phyloP scores from a whole-genome alignment of 2,329 filamentous ascomycete genomes.

The Curvularia verruculosa region DNA sequence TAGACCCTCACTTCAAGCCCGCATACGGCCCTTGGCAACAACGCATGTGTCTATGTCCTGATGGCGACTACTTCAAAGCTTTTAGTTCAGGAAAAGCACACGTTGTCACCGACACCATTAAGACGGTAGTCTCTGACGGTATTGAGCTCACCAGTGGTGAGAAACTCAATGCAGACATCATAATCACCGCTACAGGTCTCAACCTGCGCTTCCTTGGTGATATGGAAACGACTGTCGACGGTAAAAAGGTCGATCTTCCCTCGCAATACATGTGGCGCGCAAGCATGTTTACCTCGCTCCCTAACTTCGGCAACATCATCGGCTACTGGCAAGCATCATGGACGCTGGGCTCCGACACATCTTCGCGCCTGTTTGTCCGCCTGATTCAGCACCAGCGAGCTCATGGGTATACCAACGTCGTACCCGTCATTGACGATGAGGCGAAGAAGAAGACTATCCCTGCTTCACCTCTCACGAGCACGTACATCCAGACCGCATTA shows the following conservation, averaged over 20 bases:
- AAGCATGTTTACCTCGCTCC: slow-evolving; percentile 67
- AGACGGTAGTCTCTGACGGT: slow-evolving; percentile 55
- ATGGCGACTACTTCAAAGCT: slow-evolving; percentile 64
- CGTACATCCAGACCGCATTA: slow-evolving; percentile 57
- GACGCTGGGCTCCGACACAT: slow-evolving; percentile 66
- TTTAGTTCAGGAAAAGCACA: slow-evolving; percentile 58
- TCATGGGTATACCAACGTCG: slow-evolving; percentile 51
- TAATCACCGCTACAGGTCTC: slow-evolving; percentile 70
- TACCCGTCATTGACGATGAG: slow-evolving; percentile 53
- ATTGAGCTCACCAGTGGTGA: slow-evolving; percentile 57
- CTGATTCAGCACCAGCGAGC: slow-evolving; percentile 59
- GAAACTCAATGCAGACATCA: slow-evolving; percentile 63
- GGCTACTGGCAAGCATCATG: slow-evolving; percentile 68
- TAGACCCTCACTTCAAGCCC: slow-evolving; percentile 56
- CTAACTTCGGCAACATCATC: slow-evolving; percentile 64
- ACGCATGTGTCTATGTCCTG: slow-evolving; percentile 72
- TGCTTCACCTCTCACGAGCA: slow-evolving; percentile 56
- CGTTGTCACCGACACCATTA: slow-evolving; percentile 63
- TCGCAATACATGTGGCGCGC: slow-evolving; percentile 66
- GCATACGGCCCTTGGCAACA: slow-evolving; percentile 68
- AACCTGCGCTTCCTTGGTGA: slow-evolving; percentile 62
- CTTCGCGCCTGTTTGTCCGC: slow-evolving; percentile 57
- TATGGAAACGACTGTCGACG: slow-evolving; percentile 60
- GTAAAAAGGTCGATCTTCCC: slow-evolving; percentile 51
- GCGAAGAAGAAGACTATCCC: slow-evolving; percentile 49